These are phyloP conservation scores for Aspergillus fumigatiaffinis DNA, from an alignment of 2,329 filamentous ascomycete species.

Conservation along the genomic window DNA sequence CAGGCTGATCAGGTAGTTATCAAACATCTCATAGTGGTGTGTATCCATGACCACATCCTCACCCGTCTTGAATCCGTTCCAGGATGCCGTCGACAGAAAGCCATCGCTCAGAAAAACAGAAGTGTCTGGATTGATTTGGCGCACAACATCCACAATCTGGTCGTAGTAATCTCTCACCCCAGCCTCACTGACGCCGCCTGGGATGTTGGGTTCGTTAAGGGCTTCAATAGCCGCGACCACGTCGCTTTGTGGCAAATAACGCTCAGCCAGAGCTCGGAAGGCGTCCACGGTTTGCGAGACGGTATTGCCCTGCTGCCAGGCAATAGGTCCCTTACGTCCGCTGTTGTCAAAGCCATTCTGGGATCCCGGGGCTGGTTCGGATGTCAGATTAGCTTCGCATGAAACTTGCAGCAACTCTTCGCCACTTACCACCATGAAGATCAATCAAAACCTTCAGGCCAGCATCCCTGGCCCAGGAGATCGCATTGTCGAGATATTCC, in stretches of 20 bases:
- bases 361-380: slow-evolving; percentile 50
- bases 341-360: slow-evolving; percentile 68
- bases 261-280: slow-evolving; percentile 54
- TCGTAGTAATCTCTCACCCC: slow-evolving; percentile 53
- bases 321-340: slow-evolving; percentile 43
- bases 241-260: slow-evolving; percentile 54
- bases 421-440: slow-evolving; percentile 58
- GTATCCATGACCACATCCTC: slow-evolving; percentile 60
- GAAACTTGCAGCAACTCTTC: background rate
- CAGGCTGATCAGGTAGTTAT: slow-evolving; percentile 47
- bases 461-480: slow-evolving; percentile 55
- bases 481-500: slow-evolving; percentile 53
- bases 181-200: slow-evolving; percentile 40
- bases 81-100: slow-evolving; percentile 46
- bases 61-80: slow-evolving; percentile 59
- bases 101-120: slow-evolving; percentile 55
- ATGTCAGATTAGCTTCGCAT: slow-evolving; percentile 2
- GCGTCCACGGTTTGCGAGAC: slow-evolving; percentile 46
- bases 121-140: slow-evolving; percentile 42
- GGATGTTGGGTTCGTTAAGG: slow-evolving; percentile 41
- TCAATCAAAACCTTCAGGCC: slow-evolving; percentile 65
- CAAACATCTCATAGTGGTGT: slow-evolving; percentile 67
- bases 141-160: slow-evolving; percentile 48
- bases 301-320: slow-evolving; percentile 38
- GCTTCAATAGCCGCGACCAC: slow-evolving; percentile 52